Evolutionary conservation across 2,329 filamentous ascomycete genomes (phyloP).

Genomic region (Xylaria polymorpha): DNA sequence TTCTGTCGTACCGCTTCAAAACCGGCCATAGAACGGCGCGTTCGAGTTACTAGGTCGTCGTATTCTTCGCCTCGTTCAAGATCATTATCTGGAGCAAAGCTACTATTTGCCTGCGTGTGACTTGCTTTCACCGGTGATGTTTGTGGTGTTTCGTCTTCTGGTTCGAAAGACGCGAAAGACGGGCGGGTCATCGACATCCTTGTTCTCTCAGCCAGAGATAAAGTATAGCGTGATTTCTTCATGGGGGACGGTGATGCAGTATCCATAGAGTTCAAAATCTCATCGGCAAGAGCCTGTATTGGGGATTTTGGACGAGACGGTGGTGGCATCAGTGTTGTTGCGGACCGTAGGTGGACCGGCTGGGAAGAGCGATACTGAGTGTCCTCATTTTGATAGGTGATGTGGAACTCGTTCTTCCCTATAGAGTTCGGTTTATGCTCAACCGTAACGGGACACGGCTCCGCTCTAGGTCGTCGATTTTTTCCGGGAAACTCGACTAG

Average conservation of each 20-base stretch:
- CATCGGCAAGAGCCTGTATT: slow-evolving; percentile 64
- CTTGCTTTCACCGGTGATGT: slow-evolving; percentile 40
- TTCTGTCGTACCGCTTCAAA: slow-evolving; percentile 71
- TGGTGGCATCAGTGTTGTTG: slow-evolving; percentile 27
- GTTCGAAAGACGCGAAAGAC: slow-evolving; percentile 50
- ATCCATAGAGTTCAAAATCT: slow-evolving; percentile 66
- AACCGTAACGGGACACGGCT: slow-evolving; percentile 1
- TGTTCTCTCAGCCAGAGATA: slow-evolving; percentile 81
- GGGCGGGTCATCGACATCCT: slow-evolving; percentile 79
- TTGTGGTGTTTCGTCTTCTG: slow-evolving; percentile 49
- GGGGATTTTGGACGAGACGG: slow-evolving; percentile 52
- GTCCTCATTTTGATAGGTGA: slow-evolving; percentile 12
- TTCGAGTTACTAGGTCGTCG: slow-evolving; percentile 67
- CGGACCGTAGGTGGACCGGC: slow-evolving; percentile 1
- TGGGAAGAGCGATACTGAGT: slow-evolving; percentile 8
- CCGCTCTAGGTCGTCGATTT: slow-evolving; percentile 15
- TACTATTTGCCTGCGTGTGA: slow-evolving; percentile 37
- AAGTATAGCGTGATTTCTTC: slow-evolving; percentile 65
- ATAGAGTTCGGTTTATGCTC: slow-evolving; percentile 4
- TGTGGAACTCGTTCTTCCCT: slow-evolving; percentile 2
- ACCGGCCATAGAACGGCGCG: slow-evolving; percentile 70
- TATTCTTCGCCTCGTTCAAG: slow-evolving; percentile 50
- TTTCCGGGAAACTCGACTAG: slow-evolving; percentile 6
- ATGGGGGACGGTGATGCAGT: slow-evolving; percentile 67
- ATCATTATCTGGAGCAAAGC: slow-evolving; percentile 33